These are phyloP conservation scores for Dioscorea dumetorum DNA, from an alignment of 106 monocot species.

Conservation along the genomic window DNA sequence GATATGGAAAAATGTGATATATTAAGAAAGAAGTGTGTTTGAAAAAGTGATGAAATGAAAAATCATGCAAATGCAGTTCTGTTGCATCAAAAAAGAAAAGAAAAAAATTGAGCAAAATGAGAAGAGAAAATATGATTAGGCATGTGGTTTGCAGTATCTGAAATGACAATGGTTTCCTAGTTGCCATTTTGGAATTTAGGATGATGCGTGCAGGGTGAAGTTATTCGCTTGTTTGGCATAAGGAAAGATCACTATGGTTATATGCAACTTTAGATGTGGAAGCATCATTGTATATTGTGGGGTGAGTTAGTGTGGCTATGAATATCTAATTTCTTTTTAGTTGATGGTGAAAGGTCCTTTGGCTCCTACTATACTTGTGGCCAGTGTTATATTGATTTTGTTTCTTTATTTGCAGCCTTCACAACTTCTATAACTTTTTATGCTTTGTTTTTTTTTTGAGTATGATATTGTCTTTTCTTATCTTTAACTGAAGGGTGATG, in stretches of 20 bases:
- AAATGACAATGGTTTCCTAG: too few relatives aligned
- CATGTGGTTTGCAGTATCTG: too few relatives aligned
- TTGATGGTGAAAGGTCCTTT: conserved; percentile 18
- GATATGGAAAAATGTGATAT: background rate
- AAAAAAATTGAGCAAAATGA: background rate
- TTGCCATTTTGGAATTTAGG: background rate
- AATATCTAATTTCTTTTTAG: background rate
- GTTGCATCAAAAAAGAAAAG: background rate
- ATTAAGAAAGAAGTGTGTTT: background rate
- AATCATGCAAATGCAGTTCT: too few relatives aligned
- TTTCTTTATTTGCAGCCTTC: too few relatives aligned
- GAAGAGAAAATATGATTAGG: background rate
- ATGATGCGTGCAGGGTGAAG: background rate
- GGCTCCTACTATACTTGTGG: conserved; percentile 9
- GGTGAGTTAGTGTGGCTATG: background rate
- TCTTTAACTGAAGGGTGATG: too few relatives aligned
- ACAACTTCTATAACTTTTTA: too few relatives aligned
- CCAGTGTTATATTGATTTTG: too few relatives aligned
- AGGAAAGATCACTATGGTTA: background rate
- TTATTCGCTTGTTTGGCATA: background rate
- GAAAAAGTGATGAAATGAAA: background rate
- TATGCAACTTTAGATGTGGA: background rate
- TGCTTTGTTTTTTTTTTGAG: too few relatives aligned
- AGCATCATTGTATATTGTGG: background rate
- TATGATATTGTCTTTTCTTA: too few relatives aligned